These are phyloP conservation scores for Eucalyptus globulus DNA, from an alignment of 345 rosid species.

Conservation along the genomic window DNA sequence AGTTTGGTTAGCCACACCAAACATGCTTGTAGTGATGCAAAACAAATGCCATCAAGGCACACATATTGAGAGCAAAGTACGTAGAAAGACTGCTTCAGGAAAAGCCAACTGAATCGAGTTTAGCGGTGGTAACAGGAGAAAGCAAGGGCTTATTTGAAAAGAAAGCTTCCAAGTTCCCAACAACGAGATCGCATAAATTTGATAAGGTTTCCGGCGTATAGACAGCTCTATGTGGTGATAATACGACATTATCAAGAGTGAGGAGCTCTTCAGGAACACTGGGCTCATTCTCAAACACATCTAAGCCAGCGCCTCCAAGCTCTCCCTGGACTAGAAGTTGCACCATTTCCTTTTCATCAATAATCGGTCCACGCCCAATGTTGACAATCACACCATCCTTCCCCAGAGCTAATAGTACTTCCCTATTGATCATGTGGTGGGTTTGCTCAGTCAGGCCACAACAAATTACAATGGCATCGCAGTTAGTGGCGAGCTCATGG, in stretches of 20 bases:
- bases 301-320: conserved; percentile 46
- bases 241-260: conserved; percentile 25
- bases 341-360: conserved; percentile 47
- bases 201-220: conserved; percentile 20
- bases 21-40: not conserved
- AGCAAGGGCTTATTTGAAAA: conserved; percentile 20
- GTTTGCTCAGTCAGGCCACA: conserved; percentile 33
- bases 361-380: conserved; percentile 35
- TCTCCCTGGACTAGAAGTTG: conserved; percentile 24
- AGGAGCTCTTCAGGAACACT: conserved; percentile 21
- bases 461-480: conserved; percentile 26
- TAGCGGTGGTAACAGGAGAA: not conserved
- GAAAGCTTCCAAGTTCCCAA: conserved; percentile 45
- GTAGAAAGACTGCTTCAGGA: not conserved
- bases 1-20: not conserved
- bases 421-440: conserved; percentile 29
- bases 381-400: conserved; percentile 35
- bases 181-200: conserved; percentile 8
- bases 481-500: conserved; percentile 24
- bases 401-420: conserved; percentile 32
- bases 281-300: conserved; percentile 55
- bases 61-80: not conserved
- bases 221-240: conserved; percentile 27
- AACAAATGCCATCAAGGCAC: not conserved
- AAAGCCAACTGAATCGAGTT: not conserved